These are phyloP conservation scores for Neoarthrinium moseri DNA, from an alignment of 2,329 filamentous ascomycete genomes.

Conservation along the genomic window DNA sequence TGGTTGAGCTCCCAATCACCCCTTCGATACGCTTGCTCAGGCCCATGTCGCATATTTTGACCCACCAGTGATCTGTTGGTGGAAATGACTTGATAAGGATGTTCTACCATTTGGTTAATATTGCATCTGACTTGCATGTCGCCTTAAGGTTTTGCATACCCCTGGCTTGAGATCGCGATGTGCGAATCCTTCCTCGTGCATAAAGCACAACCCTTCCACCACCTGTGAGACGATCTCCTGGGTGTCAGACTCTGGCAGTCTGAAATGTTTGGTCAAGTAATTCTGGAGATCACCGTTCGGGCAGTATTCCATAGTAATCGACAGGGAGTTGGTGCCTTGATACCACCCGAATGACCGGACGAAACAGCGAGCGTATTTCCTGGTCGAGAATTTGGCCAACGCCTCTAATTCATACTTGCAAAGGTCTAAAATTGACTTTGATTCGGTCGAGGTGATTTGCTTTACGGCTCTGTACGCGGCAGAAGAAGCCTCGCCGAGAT, in stretches of 20 bases:
- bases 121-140: too few species aligned
- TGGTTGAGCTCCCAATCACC: constrained; percentile 13
- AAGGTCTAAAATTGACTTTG: constrained; percentile 6
- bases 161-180: constrained; percentile 17
- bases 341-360: constrained; percentile 16
- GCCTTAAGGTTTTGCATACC: not conserved
- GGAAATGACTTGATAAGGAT: constrained; percentile 25
- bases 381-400: constrained; percentile 15
- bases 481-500: not conserved
- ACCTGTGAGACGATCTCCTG: constrained; percentile 11
- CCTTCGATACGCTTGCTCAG: constrained; percentile 21
- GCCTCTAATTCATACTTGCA: constrained; percentile 14
- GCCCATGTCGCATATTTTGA: constrained; percentile 28
- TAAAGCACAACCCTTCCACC: constrained; percentile 12
- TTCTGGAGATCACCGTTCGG: constrained; percentile 11
- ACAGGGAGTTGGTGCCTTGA: constrained; percentile 10
- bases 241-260: constrained; percentile 9
- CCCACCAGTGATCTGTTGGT: constrained; percentile 17
- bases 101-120: constrained; percentile 15
- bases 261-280: not conserved
- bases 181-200: constrained; percentile 16
- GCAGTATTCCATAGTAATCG: constrained; percentile 17
- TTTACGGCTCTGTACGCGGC: constrained; percentile 16
- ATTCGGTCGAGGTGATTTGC: constrained; percentile 10
- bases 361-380: constrained; percentile 16